phyloP scores from a whole-genome alignment of 106 monocot species.

The Ottelia alismoides region DNA sequence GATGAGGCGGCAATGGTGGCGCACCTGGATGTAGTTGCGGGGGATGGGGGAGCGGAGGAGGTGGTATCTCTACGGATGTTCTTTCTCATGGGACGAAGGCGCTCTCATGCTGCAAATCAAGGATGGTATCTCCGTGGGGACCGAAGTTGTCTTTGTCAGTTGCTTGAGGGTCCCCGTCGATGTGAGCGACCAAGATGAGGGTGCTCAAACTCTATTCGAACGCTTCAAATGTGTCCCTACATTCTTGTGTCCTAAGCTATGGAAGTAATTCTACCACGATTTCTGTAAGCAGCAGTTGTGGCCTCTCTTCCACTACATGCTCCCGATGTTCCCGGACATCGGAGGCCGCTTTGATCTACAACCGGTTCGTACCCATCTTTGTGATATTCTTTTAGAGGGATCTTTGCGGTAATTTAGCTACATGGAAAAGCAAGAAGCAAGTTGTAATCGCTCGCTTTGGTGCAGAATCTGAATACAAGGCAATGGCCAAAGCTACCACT shows the following conservation, averaged over 20 bases:
- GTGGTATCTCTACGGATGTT: too few relatives aligned
- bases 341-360: slow-evolving; percentile 33
- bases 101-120: slow-evolving; percentile 69
- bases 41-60: too few relatives aligned
- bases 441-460: too few relatives aligned
- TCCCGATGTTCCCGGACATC: slow-evolving; percentile 20
- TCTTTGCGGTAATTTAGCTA: too few relatives aligned
- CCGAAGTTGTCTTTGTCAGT: slow-evolving; percentile 51
- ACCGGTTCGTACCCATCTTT: too few relatives aligned
- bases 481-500: too few relatives aligned
- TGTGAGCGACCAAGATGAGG: slow-evolving; percentile 35
- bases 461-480: too few relatives aligned
- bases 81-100: slow-evolving; percentile 64
- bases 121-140: slow-evolving; percentile 56
- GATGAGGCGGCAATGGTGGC: slow-evolving; percentile 44
- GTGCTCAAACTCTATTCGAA: slow-evolving; percentile 26
- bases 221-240: too few relatives aligned
- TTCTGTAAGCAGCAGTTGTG: too few relatives aligned
- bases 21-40: slow-evolving; percentile 23
- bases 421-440: too few relatives aligned
- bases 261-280: slow-evolving; percentile 23
- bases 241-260: slow-evolving; percentile 35
- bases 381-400: too few relatives aligned
- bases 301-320: slow-evolving; percentile 56
- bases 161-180: slow-evolving; percentile 22